Percentiles rank a stretch among this genome's conserved stretches.
Conservation (phyloP, 257 asterid genomes). For the Oldenlandia corymbosa region DNA sequence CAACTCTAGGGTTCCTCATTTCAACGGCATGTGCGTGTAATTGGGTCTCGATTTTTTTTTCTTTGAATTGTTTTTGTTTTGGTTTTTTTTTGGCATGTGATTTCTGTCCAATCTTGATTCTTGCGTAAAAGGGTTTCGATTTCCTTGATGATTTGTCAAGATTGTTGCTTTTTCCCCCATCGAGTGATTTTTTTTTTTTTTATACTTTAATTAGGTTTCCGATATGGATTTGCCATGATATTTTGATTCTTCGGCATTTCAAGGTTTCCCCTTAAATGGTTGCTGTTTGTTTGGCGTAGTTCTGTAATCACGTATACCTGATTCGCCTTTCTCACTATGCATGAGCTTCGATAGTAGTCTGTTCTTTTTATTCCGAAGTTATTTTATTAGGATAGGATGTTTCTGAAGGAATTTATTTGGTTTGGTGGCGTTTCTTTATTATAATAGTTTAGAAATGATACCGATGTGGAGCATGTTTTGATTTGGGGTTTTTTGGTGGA, state of each 20-base stretch:
- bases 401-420: background rate
- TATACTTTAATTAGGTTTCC: background rate
- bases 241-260: background rate
- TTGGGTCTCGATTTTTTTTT: slow-evolving; percentile 1
- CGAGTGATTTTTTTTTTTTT: too few relatives aligned
- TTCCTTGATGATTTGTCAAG: slow-evolving; percentile 1
- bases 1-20: slow-evolving; percentile 17
- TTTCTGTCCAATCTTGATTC: background rate
- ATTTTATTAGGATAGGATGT: background rate
- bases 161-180: background rate
- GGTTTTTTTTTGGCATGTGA: too few relatives aligned
- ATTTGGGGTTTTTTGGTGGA: slow-evolving; percentile 22
- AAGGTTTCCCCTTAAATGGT: background rate
- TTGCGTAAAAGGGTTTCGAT: background rate
- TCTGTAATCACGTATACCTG: background rate
- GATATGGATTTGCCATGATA: background rate
- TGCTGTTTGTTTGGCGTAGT: background rate
- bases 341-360: background rate
- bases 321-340: background rate
- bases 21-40: background rate
- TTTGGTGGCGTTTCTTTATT: background rate
- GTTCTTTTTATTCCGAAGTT: background rate
- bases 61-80: background rate
- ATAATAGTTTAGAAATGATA: background rate
- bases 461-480: background rate